Evolutionary conservation across 2,329 filamentous ascomycete species (phyloP), one percentile per base, ranked within the genome.

Genomic region (Huntiella omanensis): DNA sequence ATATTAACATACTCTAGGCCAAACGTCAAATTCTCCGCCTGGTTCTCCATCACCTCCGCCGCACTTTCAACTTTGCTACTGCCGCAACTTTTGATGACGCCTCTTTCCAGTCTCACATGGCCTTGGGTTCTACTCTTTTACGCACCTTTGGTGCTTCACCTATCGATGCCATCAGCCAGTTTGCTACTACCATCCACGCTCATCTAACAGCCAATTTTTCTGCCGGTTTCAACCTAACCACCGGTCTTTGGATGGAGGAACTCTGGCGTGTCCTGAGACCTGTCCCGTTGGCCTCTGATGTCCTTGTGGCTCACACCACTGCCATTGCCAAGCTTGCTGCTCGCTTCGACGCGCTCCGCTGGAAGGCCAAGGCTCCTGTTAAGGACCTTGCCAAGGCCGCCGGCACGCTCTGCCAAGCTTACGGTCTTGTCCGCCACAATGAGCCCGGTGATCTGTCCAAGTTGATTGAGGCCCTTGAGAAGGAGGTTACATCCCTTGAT

Each of bases 221-320:
- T 17, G 69, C 74, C 12, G 77, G 75, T 2, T 87, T 86, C 63
- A 75, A 76, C 47, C 63, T 92, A 11, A 76, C 68, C 0, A 86
- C 80, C 2, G 86, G 85, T 0, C 64, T 86, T 10, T 79, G 75
- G 53, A 91, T 92, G 82, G 82, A 91, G 56, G 59, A 64, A 6
- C 67, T 93, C 4, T 93, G 87, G 88, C 71, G 73, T 37, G 56
- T 66, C 1, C 73, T 92, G 55, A 73, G 81, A 45, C 83, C 86
- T 0, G 59, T 64, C 8, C 68, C 75, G 4, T 65, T 77, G 16
- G 60, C 66, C 1, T 65, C 67, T 13, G 58, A 62, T 17, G 54
- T 56, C 3, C 62, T 65, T 0, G 59, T 77, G 37, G 58, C 65
- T 22, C 66, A 65, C 33, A 62, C 70, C 5, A 50, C 64, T 10